These are phyloP conservation scores for Picea mariana DNA, from an alignment of 83 land plant genomes.

Conservation along the genomic window DNA sequence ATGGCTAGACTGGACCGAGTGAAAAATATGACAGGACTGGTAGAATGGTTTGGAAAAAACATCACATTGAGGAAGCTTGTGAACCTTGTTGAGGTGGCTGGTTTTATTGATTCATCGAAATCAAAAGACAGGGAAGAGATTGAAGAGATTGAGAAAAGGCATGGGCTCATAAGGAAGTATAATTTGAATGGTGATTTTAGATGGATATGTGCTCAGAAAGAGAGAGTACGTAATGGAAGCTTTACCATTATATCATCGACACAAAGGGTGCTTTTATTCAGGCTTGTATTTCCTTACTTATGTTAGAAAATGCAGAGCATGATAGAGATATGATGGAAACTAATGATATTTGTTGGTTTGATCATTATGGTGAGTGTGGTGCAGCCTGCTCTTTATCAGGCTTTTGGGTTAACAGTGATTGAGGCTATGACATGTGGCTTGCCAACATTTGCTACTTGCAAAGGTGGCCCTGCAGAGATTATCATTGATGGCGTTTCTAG, in stretches of 20 bases:
- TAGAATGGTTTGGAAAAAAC: slow-evolving; percentile 39
- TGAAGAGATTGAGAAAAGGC: slow-evolving; percentile 84
- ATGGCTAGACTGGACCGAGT: too few relatives aligned
- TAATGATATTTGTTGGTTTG: too few relatives aligned
- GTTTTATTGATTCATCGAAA: neutral
- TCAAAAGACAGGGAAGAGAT: slow-evolving; percentile 87
- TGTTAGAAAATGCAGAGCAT: too few relatives aligned
- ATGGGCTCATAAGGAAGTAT: slow-evolving; percentile 64
- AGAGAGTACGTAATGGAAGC: slow-evolving; percentile 78
- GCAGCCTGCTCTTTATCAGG: slow-evolving; percentile 76
- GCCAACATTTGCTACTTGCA: slow-evolving; percentile 63
- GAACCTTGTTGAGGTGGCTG: slow-evolving; percentile 42
- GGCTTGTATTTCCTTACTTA: too few relatives aligned
- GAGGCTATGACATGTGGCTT: slow-evolving; percentile 83
- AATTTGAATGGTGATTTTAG: slow-evolving; percentile 76
- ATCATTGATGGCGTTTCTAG: slow-evolving; percentile 34
- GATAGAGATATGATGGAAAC: too few relatives aligned
- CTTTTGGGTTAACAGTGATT: slow-evolving; percentile 69
- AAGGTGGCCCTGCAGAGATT: slow-evolving; percentile 66
- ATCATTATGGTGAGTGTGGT: neutral
- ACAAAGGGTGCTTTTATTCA: slow-evolving; percentile 18
- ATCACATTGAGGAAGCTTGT: slow-evolving; percentile 10
- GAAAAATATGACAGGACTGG: neutral
- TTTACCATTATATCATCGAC: slow-evolving; percentile 87
- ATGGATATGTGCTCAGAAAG: slow-evolving; percentile 87